Evolutionary conservation across 208 protist genomes (phyloP), one percentile per base, ranked within the genome.

Genomic region (Angomonas ambiguus): DNA sequence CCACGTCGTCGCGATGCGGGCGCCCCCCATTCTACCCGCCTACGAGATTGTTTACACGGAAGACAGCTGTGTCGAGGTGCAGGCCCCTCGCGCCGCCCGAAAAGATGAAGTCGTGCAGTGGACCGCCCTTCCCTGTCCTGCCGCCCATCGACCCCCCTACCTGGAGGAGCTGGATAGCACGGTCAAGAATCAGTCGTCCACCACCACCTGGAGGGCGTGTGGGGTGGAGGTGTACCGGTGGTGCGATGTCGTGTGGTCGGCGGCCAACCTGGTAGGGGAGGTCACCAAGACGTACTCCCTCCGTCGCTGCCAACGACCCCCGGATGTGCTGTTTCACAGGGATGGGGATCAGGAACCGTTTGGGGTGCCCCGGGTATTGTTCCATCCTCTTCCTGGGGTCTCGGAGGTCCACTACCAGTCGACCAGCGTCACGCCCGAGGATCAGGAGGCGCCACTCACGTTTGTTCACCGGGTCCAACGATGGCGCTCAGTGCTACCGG

Each of bases 91-190:
- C 0, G 45, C 42, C 13, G 59, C 72, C 24, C 74, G 72, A n/a
- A 93, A 92, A 70, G 89, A 93, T 60, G 89, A 95, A 60, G 64
- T 74, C 1, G 67, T 76, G 13, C 49, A 67, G 51, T 95, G 89
- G 89, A 58, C 62, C 2, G 69, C 88, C 28, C 69, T 69, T 25
- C 51, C 64, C 10, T 93, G 87, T 62, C 51, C 56, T 0, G 78
- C 65, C 13, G 80, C 74, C 13, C 24, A 51, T 32, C 55, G 74
- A 8, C 45, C 61, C 8, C 82, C 78, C 4, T 73, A 76, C 35
- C 20, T 88, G 56, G 70, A 85, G 25, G 66, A 84, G 55, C 57
- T 82, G 18, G 42, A 65, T 6, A 20, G 33, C 0, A n/a, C n/a
- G n/a, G 48, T 67, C 34, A 61, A 82, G 51, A 56, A 65, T 30